phyloP scores from a whole-genome alignment of 2,329 filamentous ascomycete genomes.

The Elsinoe fawcettii region DNA sequence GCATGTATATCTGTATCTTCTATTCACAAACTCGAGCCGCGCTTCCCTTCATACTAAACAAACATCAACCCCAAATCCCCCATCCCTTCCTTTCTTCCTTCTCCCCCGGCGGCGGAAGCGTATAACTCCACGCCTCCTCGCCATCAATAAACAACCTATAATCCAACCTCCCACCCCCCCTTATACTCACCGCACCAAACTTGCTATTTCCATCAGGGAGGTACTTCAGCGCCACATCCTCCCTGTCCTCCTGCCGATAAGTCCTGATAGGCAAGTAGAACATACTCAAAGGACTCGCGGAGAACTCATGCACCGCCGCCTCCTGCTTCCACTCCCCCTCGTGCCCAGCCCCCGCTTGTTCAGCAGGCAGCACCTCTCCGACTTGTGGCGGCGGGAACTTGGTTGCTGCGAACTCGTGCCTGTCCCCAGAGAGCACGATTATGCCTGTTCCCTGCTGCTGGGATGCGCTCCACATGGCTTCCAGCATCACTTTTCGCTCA shows the following conservation, averaged over 20 bases:
- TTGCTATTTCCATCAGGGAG: slow-evolving; percentile 81
- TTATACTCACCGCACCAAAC: slow-evolving; percentile 75
- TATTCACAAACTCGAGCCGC: too few species aligned
- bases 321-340: slow-evolving; percentile 48
- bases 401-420: slow-evolving; percentile 95
- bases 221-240: slow-evolving; percentile 82
- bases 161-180: slow-evolving; percentile 63
- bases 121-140: slow-evolving; percentile 63
- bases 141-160: slow-evolving; percentile 82
- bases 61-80: neutral
- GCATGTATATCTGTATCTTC: too few species aligned
- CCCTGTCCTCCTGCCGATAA: slow-evolving; percentile 70
- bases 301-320: slow-evolving; percentile 78
- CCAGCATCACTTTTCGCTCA: slow-evolving; percentile 70
- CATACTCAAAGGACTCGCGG: slow-evolving; percentile 82
- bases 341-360: neutral
- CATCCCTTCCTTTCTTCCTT: neutral
- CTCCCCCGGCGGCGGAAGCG: neutral
- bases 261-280: slow-evolving; percentile 83
- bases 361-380: slow-evolving; percentile 19
- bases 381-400: slow-evolving; percentile 50
- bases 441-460: slow-evolving; percentile 62
- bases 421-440: slow-evolving; percentile 79
- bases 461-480: slow-evolving; percentile 89
- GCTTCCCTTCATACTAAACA: too few species aligned